Base-by-base conservation (phyloP, 1,284 basidiomycete genomes). In the Pholiota adiposa region DNA sequence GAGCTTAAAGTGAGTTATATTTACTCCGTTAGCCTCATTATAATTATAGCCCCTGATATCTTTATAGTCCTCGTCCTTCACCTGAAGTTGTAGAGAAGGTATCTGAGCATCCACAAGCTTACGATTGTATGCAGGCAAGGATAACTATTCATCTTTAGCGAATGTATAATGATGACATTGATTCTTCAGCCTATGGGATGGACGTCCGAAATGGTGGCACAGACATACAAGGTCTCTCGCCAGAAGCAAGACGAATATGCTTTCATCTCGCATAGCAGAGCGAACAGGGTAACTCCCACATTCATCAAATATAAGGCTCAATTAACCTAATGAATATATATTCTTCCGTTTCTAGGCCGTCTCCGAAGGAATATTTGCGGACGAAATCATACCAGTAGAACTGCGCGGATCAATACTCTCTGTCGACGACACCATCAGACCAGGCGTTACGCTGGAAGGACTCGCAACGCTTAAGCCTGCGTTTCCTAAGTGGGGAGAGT, bases 131-230 rank as follows among this genome's bases (percentile, higher is more conserved):
- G 54, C 88, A 92, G 81, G 90, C 89, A 63, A 64, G 80, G 49
- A 36, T 25, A 18, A 8, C 21, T 27, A 25, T 18, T 14, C 40
- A 29, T 36, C 14, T 18, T 27, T 56, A 8, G 16, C 3, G 25
- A 19, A 52, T 14, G 4, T 18, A 18, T 21, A n/a, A 8, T 33
- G 16, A 16, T 25, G n/a, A 4, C 36, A 52, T n/a, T 33, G 43
- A 41, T 51, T 31, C 44, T 57, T 53, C 65, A 94, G 90, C 91
- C 94, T 14, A 96, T 96, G 93, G 93, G 94, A 11, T 95, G 93
- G 93, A 95, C 93, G 0, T 92, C 91, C 2, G 93, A 96, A 72
- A 90, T 92, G 84, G 90, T 93, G 18, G 92, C 92, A 16, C 74
- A 88, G 65, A 80, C 86, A 23, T 96, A 90, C 76, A 82, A 87